These are phyloP conservation scores for Fraxinus quadrangulata DNA, from an alignment of 257 asterid genomes.

Conservation along the genomic window DNA sequence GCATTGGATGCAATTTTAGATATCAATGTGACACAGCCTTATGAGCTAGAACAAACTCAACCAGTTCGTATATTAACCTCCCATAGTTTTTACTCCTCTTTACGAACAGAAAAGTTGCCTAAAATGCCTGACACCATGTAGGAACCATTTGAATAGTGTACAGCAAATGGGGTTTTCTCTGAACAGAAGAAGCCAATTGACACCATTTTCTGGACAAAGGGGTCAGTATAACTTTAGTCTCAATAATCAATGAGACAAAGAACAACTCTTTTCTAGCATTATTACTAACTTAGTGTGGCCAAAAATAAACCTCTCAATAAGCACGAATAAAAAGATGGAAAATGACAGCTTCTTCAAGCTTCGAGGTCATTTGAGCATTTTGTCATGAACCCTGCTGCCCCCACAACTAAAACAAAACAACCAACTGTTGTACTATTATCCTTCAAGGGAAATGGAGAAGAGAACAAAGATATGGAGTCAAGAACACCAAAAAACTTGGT, in stretches of 20 bases:
- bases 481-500: no score
- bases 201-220: constrained; percentile 8
- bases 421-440: not conserved
- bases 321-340: constrained; percentile 25
- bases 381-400: constrained; percentile 10
- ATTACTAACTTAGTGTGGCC: constrained; percentile 32
- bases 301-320: constrained; percentile 35
- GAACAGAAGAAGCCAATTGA: constrained; percentile 25
- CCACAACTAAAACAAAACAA: not conserved
- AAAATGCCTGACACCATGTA: constrained; percentile 38
- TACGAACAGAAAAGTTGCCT: not conserved
- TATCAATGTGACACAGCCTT: not conserved
- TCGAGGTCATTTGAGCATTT: constrained; percentile 23
- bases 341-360: constrained; percentile 30
- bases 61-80: not conserved
- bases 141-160: constrained; percentile 43
- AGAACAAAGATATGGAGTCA: no score
- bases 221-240: constrained; percentile 35
- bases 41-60: not conserved
- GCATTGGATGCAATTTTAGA: not conserved
- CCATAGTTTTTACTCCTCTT: not conserved
- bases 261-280: constrained; percentile 16
- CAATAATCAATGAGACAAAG: constrained; percentile 24
- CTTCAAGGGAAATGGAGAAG: no score
- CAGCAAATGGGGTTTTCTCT: constrained; percentile 14